phyloP scores from a whole-genome alignment of 306 rosid genomes.

The Medicago truncatula region DNA sequence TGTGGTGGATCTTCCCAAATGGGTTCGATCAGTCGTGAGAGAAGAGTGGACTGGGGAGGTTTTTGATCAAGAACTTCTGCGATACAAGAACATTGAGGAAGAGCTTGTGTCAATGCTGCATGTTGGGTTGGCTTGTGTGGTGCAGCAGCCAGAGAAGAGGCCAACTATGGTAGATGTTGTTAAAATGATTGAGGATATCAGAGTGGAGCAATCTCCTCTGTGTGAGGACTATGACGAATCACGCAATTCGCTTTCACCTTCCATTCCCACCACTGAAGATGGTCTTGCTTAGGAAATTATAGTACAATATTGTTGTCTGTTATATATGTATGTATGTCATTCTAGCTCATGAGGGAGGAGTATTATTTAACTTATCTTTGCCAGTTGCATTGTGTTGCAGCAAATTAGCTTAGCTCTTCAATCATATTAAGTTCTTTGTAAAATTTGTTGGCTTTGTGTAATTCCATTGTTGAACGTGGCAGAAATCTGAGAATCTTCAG shows the following conservation, averaged over 20 bases:
- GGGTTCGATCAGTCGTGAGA: conserved; percentile 93
- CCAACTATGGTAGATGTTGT: conserved; percentile 84
- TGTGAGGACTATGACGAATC: conserved; percentile 95
- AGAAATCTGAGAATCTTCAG: conserved; percentile 38
- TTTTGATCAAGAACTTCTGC: conserved; percentile 84
- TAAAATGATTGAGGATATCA: conserved; percentile 89
- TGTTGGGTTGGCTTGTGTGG: conserved; percentile 87
- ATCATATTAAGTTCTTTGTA: conserved; percentile 52
- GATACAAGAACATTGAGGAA: conserved; percentile 98
- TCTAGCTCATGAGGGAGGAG: conserved; percentile 10
- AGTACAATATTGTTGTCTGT: neutral
- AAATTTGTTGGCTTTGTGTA: conserved; percentile 48
- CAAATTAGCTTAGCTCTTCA: conserved; percentile 43
- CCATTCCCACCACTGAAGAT: conserved; percentile 94
- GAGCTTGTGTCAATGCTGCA: conserved; percentile 95
- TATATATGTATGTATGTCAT: conserved; percentile 14
- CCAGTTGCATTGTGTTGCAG: conserved; percentile 59
- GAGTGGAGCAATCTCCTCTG: conserved; percentile 95
- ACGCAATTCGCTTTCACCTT: conserved; percentile 85
- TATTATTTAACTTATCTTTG: neutral
- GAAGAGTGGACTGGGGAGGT: conserved; percentile 99
- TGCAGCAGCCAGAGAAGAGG: conserved; percentile 79
- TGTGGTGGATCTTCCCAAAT: conserved; percentile 76
- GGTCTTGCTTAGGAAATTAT: conserved; percentile 56
- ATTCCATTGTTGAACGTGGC: conserved; percentile 41